Conservation (phyloP, 108 stramenopile genomes). For the Discostella stelligeroides region DNA sequence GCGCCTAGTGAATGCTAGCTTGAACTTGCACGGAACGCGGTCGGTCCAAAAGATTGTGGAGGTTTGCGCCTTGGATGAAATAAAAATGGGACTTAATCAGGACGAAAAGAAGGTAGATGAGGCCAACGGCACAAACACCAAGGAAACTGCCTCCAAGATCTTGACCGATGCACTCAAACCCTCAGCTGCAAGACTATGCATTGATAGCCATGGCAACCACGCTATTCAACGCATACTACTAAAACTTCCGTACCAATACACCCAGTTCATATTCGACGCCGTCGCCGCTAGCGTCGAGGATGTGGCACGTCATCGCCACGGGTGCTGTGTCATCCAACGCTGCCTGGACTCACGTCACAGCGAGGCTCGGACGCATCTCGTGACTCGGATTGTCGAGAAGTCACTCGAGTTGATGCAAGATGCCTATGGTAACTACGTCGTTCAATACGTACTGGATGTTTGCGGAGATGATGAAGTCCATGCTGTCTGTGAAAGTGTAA, state of each 20-base stretch:
- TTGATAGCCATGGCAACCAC: slow-evolving; percentile 98
- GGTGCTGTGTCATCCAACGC: slow-evolving; percentile 97
- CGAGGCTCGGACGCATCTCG: slow-evolving; percentile 84
- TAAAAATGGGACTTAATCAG: slow-evolving; percentile 11
- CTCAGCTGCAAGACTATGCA: slow-evolving; percentile 92
- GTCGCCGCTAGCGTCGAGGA: slow-evolving; percentile 88
- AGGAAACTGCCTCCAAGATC: slow-evolving; percentile 78
- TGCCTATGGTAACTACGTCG: slow-evolving; percentile 94
- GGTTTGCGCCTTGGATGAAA: slow-evolving; percentile 85
- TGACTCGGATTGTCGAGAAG: slow-evolving; percentile 89
- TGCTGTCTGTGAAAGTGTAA: slow-evolving; percentile 87
- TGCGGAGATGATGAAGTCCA: slow-evolving; percentile 92
- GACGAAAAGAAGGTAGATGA: slow-evolving; percentile 8
- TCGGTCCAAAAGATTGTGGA: slow-evolving; percentile 98
- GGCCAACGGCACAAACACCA: slow-evolving; percentile 38
- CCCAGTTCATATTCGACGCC: slow-evolving; percentile 93
- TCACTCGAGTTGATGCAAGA: slow-evolving; percentile 97
- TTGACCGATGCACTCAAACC: slow-evolving; percentile 83
- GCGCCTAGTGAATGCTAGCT: slow-evolving; percentile 90
- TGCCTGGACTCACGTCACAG: slow-evolving; percentile 93
- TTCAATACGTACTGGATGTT: slow-evolving; percentile 91
- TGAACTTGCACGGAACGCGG: slow-evolving; percentile 96
- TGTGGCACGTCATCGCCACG: slow-evolving; percentile 97
- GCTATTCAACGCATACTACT: slow-evolving; percentile 93
- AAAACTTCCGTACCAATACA: slow-evolving; percentile 89